phyloP scores from a whole-genome alignment of 768 basidiomycete genomes.

The Boletus sp. region DNA sequence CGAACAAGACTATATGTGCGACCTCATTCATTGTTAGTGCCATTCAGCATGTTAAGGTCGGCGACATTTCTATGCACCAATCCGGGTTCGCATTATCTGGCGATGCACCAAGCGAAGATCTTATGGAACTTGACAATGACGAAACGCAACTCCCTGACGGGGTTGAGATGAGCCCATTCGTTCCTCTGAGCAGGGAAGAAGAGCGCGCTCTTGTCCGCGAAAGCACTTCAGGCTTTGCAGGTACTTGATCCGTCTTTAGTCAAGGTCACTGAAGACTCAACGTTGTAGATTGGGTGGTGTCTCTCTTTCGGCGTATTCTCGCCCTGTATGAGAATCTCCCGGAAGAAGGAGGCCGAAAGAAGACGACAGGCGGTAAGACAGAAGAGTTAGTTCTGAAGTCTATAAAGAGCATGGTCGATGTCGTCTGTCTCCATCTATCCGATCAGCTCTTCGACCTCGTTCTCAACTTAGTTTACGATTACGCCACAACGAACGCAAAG shows the following conservation, averaged over 20 bases:
- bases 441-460: conserved; percentile 77
- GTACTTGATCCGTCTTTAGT: conserved; percentile 34
- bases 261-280: not conserved
- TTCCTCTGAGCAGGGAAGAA: conserved; percentile 53
- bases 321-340: conserved; percentile 89
- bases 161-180: conserved; percentile 33
- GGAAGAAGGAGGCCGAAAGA: conserved; percentile 88
- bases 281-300: conserved; percentile 69
- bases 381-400: conserved; percentile 73
- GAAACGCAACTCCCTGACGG: conserved; percentile 51
- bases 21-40: conserved; percentile 74
- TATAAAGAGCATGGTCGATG: conserved; percentile 75
- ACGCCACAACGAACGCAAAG: conserved; percentile 85
- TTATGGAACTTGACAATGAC: conserved; percentile 51
- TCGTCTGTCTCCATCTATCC: conserved; percentile 68
- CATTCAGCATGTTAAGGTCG: conserved; percentile 74
- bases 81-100: conserved; percentile 53
- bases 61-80: conserved; percentile 65
- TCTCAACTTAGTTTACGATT: conserved; percentile 79
- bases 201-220: conserved; percentile 72
- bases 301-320: conserved; percentile 73
- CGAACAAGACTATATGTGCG: conserved; percentile 73
- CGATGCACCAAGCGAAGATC: conserved; percentile 51
- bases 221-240: conserved; percentile 75
- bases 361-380: conserved; percentile 80